Evolutionary conservation across 306 rosid species (phyloP).

Genomic region (Castanospermum australe): DNA sequence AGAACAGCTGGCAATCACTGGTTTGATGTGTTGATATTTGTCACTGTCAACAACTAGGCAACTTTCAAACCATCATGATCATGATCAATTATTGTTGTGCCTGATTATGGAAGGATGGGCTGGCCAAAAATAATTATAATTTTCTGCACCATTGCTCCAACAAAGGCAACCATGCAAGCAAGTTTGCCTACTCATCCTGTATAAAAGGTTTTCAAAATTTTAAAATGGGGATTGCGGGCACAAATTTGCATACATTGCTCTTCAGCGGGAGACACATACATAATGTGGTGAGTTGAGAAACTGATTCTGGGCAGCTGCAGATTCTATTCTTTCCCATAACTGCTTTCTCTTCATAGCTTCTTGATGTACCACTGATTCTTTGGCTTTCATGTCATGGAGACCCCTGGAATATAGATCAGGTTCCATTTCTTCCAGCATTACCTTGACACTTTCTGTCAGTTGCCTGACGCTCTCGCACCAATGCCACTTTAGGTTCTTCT

Average conservation of each 20-base stretch:
- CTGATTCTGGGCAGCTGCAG: slow-evolving; percentile 48
- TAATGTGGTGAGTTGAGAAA: slow-evolving; percentile 43
- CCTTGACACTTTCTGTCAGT: slow-evolving; percentile 66
- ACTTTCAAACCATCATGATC: neutral
- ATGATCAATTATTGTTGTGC: slow-evolving; percentile 7
- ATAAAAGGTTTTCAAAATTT: neutral
- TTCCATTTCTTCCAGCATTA: slow-evolving; percentile 73
- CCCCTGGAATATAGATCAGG: slow-evolving; percentile 58
- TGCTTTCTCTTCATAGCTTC: slow-evolving; percentile 53
- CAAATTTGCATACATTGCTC: slow-evolving; percentile 9
- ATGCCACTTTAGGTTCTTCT: slow-evolving; percentile 70
- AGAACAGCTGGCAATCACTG: neutral
- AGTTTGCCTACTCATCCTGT: neutral
- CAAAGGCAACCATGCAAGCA: neutral
- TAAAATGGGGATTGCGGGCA: slow-evolving; percentile 21
- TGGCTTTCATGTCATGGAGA: slow-evolving; percentile 45
- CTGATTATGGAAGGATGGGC: neutral
- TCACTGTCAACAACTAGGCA: slow-evolving; percentile 1
- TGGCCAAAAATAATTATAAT: neutral
- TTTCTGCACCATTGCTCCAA: neutral
- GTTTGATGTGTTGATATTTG: neutral
- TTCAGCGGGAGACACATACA: slow-evolving; percentile 46
- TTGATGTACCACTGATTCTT: slow-evolving; percentile 43
- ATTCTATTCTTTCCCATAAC: slow-evolving; percentile 62
- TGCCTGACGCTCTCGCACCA: slow-evolving; percentile 71